Conservation (phyloP, 1,284 basidiomycete genomes). For the Puccinia coronata region DNA sequence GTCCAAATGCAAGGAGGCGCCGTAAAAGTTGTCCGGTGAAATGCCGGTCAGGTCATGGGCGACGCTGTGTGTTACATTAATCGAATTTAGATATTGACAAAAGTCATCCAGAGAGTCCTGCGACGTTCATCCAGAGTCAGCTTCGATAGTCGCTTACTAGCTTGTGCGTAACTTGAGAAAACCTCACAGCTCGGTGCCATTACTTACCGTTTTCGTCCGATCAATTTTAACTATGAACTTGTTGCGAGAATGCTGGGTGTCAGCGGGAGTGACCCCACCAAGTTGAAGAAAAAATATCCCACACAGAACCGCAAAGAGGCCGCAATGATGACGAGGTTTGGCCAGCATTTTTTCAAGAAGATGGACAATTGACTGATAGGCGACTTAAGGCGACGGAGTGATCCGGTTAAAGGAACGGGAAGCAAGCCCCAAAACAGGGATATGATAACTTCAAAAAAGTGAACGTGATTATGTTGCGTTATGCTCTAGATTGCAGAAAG, state of each 20-base stretch:
- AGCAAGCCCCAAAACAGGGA: neutral
- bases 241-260: neutral
- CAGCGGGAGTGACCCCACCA: neutral
- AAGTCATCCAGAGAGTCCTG: constrained; percentile 33
- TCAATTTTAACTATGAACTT: constrained; percentile 22
- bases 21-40: constrained; percentile 19
- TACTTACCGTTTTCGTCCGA: neutral
- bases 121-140: neutral
- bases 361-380: neutral
- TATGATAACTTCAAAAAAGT: neutral
- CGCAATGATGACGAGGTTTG: neutral
- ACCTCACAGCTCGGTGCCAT: neutral
- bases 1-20: constrained; percentile 25
- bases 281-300: neutral
- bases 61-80: constrained; percentile 24
- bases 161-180: neutral
- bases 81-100: constrained; percentile 22
- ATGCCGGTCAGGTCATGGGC: constrained; percentile 20
- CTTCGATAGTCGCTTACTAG: neutral
- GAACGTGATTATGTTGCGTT: neutral
- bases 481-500: neutral
- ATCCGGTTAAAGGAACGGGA: neutral
- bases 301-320: neutral
- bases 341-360: neutral
- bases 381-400: neutral